A percentile compares a stretch with the other conserved stretches of the same genome.
Evolutionary conservation across 768 basidiomycete genomes (phyloP).

Genomic region (Lactarius hengduanensis): DNA sequence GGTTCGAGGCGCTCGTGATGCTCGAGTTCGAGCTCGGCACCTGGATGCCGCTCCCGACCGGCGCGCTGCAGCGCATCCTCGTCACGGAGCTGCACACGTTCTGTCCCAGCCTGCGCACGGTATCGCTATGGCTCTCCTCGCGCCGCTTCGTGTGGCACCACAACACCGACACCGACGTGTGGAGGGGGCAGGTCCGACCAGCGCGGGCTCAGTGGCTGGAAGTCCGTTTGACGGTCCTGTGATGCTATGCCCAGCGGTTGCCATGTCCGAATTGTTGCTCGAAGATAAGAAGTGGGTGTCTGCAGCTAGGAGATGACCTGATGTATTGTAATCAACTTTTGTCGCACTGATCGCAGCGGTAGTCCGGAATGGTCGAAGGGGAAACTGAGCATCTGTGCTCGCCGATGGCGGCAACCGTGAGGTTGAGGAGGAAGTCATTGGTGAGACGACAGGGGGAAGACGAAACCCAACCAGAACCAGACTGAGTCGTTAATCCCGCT

Average conservation of each 20-base stretch:
- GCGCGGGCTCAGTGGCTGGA: constrained; percentile 10
- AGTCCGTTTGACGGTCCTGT: neutral
- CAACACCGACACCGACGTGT: constrained; percentile 27
- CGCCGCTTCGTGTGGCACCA: constrained; percentile 32
- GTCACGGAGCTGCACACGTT: constrained; percentile 42
- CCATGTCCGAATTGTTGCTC: neutral
- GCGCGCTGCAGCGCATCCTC: constrained; percentile 38
- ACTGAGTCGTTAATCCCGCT: neutral
- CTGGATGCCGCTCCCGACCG: constrained; percentile 38
- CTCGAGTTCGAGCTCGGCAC: constrained; percentile 41
- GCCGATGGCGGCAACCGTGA: neutral
- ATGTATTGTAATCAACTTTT: neutral
- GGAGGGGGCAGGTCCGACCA: constrained; percentile 19
- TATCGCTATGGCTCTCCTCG: constrained; percentile 38
- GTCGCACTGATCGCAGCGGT: neutral
- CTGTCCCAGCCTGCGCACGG: constrained; percentile 37
- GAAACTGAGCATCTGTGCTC: neutral
- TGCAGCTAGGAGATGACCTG: neutral
- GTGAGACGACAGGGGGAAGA: neutral
- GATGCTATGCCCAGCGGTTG: neutral
- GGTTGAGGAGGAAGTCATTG: no score
- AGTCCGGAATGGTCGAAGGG: neutral
- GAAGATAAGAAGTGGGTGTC: neutral
- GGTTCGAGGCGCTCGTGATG: constrained; percentile 36
- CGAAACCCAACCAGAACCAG: neutral